phyloP scores from a whole-genome alignment of 192 early-diverging fungal genomes.

The Backusella luteola region DNA sequence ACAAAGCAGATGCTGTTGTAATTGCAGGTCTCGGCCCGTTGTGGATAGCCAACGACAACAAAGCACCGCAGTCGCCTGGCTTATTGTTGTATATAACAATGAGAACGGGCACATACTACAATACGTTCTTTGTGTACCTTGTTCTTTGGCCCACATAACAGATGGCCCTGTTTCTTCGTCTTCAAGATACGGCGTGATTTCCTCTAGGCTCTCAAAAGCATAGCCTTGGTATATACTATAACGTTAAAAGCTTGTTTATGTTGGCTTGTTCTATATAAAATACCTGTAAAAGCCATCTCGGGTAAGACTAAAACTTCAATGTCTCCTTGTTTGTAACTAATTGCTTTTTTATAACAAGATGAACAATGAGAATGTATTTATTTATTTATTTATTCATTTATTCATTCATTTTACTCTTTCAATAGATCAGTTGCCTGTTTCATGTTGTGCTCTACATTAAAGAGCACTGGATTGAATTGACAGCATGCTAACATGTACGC shows the following conservation, averaged over 20 bases:
- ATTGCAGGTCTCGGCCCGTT: constrained; percentile 38
- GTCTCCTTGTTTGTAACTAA: constrained; percentile 48
- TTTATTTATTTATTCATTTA: too few species aligned
- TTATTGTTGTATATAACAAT: not conserved
- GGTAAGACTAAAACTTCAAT: constrained; percentile 73
- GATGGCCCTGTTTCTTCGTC: constrained; percentile 52
- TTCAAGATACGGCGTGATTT: constrained; percentile 61
- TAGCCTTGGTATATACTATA: constrained; percentile 50
- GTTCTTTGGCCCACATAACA: constrained; percentile 58
- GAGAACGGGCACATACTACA: too few species aligned
- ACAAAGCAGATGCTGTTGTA: constrained; percentile 68
- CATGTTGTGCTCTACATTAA: constrained; percentile 35
- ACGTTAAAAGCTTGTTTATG: too few species aligned
- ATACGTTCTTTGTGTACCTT: constrained; percentile 39
- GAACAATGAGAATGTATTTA: too few species aligned
- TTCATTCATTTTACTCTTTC: constrained; percentile 13
- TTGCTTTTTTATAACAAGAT: not conserved
- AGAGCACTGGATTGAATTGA: constrained; percentile 48
- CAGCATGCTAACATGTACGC: constrained; percentile 29
- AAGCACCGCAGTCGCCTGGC: constrained; percentile 52
- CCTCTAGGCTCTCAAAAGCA: constrained; percentile 52
- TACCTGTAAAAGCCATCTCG: constrained; percentile 79
- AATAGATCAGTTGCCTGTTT: constrained; percentile 35
- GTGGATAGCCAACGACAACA: constrained; percentile 73
- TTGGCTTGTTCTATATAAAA: not conserved